Conservation (phyloP, 2,329 filamentous ascomycete species). For the Claviceps digitariae region DNA sequence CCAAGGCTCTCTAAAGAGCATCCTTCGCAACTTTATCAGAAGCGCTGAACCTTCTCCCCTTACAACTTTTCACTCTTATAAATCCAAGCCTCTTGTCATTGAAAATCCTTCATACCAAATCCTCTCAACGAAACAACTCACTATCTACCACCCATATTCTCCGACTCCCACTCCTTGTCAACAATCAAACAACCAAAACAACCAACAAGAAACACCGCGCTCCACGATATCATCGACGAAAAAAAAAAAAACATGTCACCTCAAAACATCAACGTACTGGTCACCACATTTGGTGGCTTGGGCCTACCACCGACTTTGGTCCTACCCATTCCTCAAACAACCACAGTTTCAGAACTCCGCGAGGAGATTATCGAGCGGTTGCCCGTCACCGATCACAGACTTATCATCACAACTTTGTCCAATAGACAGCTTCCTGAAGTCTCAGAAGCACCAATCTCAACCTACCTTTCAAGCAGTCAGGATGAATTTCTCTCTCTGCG, state of each 20-base stretch:
- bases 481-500: constrained; percentile 72
- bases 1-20: not conserved
- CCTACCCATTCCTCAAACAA: constrained; percentile 54
- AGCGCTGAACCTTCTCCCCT: not conserved
- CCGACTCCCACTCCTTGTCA: not conserved
- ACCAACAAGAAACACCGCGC: not conserved
- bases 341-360: constrained; percentile 55
- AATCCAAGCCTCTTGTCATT: not conserved
- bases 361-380: constrained; percentile 47
- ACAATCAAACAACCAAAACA: not conserved
- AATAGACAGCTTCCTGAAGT: constrained; percentile 53
- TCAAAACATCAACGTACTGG: constrained; percentile 60
- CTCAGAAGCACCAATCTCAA: constrained; percentile 42
- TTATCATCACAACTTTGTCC: constrained; percentile 70
- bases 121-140: not conserved
- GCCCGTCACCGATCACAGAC: constrained; percentile 41
- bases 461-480: constrained; percentile 40
- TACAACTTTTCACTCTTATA: not conserved
- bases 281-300: constrained; percentile 74
- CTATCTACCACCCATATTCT: not conserved
- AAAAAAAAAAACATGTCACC: constrained; percentile 39
- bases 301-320: constrained; percentile 71
- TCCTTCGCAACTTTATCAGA: not conserved
- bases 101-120: not conserved
- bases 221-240: too few relatives aligned